These are phyloP conservation scores for Yamadazyma laniorum DNA, from an alignment of 805 yeast species.

Conservation along the genomic window DNA sequence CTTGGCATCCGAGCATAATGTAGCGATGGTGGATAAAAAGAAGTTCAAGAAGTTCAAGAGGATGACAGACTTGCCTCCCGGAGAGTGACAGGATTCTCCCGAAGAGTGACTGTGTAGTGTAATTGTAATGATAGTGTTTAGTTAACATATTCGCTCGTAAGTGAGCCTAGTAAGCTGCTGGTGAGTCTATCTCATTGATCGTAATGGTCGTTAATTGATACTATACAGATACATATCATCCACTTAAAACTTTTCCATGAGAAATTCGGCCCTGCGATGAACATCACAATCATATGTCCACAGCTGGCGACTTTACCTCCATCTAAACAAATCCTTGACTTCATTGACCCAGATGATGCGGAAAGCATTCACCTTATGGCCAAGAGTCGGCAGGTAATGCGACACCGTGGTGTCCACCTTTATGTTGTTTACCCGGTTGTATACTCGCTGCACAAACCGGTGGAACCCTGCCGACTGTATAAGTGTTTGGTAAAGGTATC, in stretches of 20 bases:
- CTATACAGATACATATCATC: too few relatives aligned
- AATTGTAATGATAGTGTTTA: too few relatives aligned
- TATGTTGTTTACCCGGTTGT: constrained; percentile 62
- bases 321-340: constrained; percentile 51
- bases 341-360: constrained; percentile 60
- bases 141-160: too few relatives aligned
- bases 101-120: too few relatives aligned
- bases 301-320: neutral
- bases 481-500: constrained; percentile 43
- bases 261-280: neutral
- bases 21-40: constrained; percentile 50
- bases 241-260: too few relatives aligned
- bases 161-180: too few relatives aligned
- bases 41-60: constrained; percentile 17
- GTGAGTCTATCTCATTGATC: too few relatives aligned
- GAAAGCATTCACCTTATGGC: constrained; percentile 62
- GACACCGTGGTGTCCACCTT: constrained; percentile 26
- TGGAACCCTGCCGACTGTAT: constrained; percentile 60
- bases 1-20: constrained; percentile 74
- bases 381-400: constrained; percentile 47
- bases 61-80: constrained; percentile 5
- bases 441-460: constrained; percentile 58
- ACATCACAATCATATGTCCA: neutral
- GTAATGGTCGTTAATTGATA: too few relatives aligned
- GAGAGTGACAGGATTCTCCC: too few relatives aligned